Evolutionary conservation across 1,284 basidiomycete species (phyloP).

Genomic region (Sporisorium scitamineum): DNA sequence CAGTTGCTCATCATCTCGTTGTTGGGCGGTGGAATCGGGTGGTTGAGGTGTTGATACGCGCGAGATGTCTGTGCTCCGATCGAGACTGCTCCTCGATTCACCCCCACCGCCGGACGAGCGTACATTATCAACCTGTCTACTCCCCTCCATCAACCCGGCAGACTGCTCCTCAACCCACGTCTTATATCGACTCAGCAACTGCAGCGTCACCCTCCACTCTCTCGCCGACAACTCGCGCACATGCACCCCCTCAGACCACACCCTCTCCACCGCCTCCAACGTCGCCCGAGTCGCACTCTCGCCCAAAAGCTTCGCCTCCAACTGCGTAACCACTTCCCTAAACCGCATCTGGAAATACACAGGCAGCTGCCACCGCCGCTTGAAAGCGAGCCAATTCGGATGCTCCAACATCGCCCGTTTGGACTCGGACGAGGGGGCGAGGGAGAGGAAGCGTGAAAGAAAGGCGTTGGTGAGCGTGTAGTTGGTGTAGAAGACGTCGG

Average conservation of each 20-base stretch:
- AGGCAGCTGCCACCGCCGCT: slow-evolving; percentile 90
- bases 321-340: slow-evolving; percentile 82
- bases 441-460: slow-evolving; percentile 82
- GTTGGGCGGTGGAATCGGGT: slow-evolving; percentile 10
- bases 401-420: slow-evolving; percentile 72
- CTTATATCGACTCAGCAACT: slow-evolving; percentile 62
- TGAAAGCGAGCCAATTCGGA: slow-evolving; percentile 79
- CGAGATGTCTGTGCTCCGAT: slow-evolving; percentile 24
- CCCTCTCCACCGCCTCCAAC: slow-evolving; percentile 39
- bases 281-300: slow-evolving; percentile 27
- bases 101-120: background rate
- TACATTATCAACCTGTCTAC: slow-evolving; percentile 4
- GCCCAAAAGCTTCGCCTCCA: slow-evolving; percentile 36
- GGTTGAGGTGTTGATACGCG: slow-evolving; percentile 35
- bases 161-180: slow-evolving; percentile 53
- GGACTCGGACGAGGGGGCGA: slow-evolving; percentile 77
- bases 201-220: slow-evolving; percentile 64
- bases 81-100: slow-evolving; percentile 4
- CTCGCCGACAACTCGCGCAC: slow-evolving; percentile 54
- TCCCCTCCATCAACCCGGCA: slow-evolving; percentile 7
- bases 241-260: slow-evolving; percentile 56
- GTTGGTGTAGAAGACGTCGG: slow-evolving; percentile 84
- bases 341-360: slow-evolving; percentile 98
- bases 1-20: slow-evolving; percentile 33
- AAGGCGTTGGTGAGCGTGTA: slow-evolving; percentile 86